These are phyloP conservation scores for Aciculosporium take DNA, from an alignment of 2,329 filamentous ascomycete genomes.

Conservation along the genomic window DNA sequence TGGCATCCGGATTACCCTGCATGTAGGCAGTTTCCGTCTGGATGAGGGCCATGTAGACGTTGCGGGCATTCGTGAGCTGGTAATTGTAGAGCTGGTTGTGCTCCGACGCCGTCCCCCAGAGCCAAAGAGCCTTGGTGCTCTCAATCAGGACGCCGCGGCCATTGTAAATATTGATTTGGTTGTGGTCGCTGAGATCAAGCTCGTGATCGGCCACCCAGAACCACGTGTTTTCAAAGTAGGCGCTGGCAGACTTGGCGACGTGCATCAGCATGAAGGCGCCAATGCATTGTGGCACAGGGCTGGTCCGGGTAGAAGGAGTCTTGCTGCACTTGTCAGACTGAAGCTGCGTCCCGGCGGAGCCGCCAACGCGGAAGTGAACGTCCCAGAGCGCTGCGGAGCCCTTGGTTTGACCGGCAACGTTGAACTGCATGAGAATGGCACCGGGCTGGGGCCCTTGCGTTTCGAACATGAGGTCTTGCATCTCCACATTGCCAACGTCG, in stretches of 20 bases:
- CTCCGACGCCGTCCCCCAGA: conserved; percentile 62
- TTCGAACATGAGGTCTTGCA: conserved; percentile 74
- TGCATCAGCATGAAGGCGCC: conserved; percentile 61
- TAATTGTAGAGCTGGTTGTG: conserved; percentile 67
- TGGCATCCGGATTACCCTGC: conserved; percentile 67
- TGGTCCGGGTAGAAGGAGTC: conserved; percentile 48
- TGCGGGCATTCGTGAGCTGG: conserved; percentile 61
- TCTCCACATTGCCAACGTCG: conserved; percentile 69
- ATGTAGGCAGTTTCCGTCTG: conserved; percentile 86
- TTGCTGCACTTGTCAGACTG: conserved; percentile 70
- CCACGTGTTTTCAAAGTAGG: conserved; percentile 82
- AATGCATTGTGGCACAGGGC: conserved; percentile 52
- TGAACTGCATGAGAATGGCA: conserved; percentile 86
- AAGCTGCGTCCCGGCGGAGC: conserved; percentile 68
- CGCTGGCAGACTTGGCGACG: conserved; percentile 45
- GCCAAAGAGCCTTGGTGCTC: conserved; percentile 59
- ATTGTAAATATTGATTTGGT: conserved; percentile 78
- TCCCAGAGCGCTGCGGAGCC: conserved; percentile 81
- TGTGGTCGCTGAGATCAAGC: conserved; percentile 58
- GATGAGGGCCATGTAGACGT: conserved; percentile 70
- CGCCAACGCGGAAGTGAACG: conserved; percentile 87
- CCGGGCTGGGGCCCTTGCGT: conserved; percentile 73
- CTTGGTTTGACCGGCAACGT: conserved; percentile 52
- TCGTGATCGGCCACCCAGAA: conserved; percentile 87
- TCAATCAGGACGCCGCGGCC: conserved; percentile 74